Conservation (phyloP, 768 basidiomycete species). For the Mycena amicta region DNA sequence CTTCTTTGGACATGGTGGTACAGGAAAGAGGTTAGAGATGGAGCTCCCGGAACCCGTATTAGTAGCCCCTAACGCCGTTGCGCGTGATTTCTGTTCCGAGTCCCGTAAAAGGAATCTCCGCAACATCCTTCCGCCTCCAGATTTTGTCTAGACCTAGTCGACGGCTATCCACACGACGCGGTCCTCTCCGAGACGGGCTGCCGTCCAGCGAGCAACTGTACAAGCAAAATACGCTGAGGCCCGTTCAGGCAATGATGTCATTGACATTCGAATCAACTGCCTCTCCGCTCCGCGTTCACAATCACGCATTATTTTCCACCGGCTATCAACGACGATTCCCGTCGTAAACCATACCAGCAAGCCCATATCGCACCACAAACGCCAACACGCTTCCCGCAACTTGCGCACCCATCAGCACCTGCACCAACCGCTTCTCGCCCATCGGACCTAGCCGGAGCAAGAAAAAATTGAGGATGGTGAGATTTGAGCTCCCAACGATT, state of each 20-base stretch:
- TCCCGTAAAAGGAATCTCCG: neutral
- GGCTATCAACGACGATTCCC: slow-evolving; percentile 74
- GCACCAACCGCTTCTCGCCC: slow-evolving; percentile 79
- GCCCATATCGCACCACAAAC: slow-evolving; percentile 87
- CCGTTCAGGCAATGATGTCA: neutral
- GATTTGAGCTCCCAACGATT: slow-evolving; percentile 78
- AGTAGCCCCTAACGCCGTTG: neutral
- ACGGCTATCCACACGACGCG: neutral
- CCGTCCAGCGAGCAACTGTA: neutral
- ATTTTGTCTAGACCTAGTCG: neutral
- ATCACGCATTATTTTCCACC: slow-evolving; percentile 7
- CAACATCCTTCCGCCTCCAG: neutral
- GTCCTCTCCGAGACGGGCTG: neutral
- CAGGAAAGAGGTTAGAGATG: slow-evolving; percentile 19
- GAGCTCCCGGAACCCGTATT: slow-evolving; percentile 20
- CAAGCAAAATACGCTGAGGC: neutral
- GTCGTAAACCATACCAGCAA: slow-evolving; percentile 89
- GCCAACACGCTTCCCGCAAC: slow-evolving; percentile 78
- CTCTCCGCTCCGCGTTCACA: neutral
- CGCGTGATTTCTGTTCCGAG: slow-evolving; percentile 4
- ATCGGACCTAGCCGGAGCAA: slow-evolving; percentile 82
- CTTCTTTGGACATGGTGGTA: slow-evolving; percentile 58
- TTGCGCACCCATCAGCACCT: slow-evolving; percentile 74
- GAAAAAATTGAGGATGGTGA: slow-evolving; percentile 89
- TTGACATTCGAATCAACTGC: neutral